Conservation (phyloP, 2,329 filamentous ascomycete species). For the Aaosphaeria arxii region DNA sequence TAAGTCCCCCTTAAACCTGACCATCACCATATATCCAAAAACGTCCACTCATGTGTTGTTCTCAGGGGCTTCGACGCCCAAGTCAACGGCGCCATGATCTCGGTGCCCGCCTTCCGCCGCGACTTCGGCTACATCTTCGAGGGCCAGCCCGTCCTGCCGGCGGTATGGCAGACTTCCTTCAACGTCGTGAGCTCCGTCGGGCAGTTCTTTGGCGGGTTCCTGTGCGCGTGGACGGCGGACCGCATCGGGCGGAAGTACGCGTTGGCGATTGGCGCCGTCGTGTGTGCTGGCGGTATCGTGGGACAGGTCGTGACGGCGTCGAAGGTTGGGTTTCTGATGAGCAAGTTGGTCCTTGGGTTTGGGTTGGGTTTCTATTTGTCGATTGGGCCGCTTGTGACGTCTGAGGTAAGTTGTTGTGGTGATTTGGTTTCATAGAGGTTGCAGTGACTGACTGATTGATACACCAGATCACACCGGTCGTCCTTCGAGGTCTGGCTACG, state of each 20-base stretch:
- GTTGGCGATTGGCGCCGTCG: constrained; percentile 9
- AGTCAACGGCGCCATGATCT: constrained; percentile 60
- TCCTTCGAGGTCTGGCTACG: constrained; percentile 57
- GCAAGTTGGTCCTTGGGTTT: constrained; percentile 9
- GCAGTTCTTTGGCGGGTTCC: constrained; percentile 55
- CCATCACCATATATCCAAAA: neutral
- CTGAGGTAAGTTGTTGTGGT: constrained; percentile 2
- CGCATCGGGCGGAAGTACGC: constrained; percentile 28
- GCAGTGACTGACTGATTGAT: neutral
- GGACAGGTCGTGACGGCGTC: constrained; percentile 59
- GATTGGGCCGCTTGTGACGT: constrained; percentile 12
- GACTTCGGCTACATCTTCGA: constrained; percentile 41
- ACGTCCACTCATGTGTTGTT: neutral
- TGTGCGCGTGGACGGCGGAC: constrained; percentile 28
- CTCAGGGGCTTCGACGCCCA: constrained; percentile 55
- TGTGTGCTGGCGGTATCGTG: constrained; percentile 50
- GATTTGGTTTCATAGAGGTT: constrained; percentile 41
- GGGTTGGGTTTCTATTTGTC: constrained; percentile 15
- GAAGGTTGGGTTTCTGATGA: constrained; percentile 8
- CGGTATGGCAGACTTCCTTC: constrained; percentile 51
- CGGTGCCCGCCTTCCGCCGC: constrained; percentile 49
- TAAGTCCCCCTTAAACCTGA: constrained; percentile 1
- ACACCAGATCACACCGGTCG: constrained; percentile 50
- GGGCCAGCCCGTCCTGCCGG: constrained; percentile 39
- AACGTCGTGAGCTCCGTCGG: constrained; percentile 55